Conservation (phyloP, 345 rosid genomes). For the Heritiera fomes region DNA sequence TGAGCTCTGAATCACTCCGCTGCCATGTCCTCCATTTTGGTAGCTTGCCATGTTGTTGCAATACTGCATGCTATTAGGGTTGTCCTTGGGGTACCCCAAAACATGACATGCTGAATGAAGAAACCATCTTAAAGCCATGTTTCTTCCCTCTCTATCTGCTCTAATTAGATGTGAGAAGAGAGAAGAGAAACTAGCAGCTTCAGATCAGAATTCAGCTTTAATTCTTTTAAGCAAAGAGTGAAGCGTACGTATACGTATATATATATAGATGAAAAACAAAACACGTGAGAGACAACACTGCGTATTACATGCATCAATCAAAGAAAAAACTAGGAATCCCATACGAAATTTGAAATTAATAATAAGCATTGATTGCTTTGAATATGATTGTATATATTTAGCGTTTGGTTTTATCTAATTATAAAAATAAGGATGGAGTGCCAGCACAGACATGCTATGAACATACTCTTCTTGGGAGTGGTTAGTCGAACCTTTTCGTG, state of each 20-base stretch:
- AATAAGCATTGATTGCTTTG: conserved; percentile 12
- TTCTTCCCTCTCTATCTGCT: neutral
- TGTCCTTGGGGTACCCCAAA: conserved; percentile 36
- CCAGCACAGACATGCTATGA: neutral
- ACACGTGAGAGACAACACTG: neutral
- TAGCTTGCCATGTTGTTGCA: neutral
- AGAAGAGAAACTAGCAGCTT: neutral
- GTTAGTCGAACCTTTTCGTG: neutral
- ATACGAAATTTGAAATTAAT: neutral
- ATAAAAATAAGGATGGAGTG: neutral
- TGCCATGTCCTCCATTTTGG: conserved; percentile 13
- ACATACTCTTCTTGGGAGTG: neutral
- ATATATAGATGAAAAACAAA: neutral
- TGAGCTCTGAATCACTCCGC: conserved; percentile 17
- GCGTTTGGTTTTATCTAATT: neutral
- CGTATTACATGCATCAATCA: conserved; percentile 8
- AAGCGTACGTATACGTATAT: neutral
- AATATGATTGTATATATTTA: neutral
- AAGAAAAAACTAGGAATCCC: conserved; percentile 4
- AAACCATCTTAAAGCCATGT: conserved; percentile 39
- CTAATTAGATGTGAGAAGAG: neutral
- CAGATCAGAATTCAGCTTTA: neutral
- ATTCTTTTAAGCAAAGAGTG: neutral
- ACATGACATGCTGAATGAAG: conserved; percentile 42
- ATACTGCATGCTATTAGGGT: neutral